A percentile compares a stretch with the other conserved stretches of the same genome.
Conservation (phyloP, 805 yeast species). For the Lachancea meyersii region DNA sequence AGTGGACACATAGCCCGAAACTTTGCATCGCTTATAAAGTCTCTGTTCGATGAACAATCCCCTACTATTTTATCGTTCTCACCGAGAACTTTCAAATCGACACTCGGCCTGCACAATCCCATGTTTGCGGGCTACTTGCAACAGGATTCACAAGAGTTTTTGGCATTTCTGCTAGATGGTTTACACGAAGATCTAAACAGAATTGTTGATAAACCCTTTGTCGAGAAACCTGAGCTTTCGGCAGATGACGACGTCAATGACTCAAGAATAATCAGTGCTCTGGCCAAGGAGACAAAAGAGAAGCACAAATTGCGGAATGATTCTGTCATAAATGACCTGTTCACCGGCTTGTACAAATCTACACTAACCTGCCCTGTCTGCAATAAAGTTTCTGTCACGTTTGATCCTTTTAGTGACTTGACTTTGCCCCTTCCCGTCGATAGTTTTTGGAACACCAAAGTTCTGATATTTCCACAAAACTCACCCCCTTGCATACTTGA, state of each 20-base stretch:
- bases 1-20: conserved; percentile 73
- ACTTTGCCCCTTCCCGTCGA: conserved; percentile 83
- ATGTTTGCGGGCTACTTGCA: conserved; percentile 85
- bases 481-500: conserved; percentile 50
- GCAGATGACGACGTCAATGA: conserved; percentile 55
- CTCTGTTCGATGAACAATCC: conserved; percentile 41
- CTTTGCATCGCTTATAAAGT: conserved; percentile 63
- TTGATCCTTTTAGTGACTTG: conserved; percentile 88
- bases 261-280: conserved; percentile 43
- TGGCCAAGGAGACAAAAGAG: conserved; percentile 77
- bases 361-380: conserved; percentile 87
- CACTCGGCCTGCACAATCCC: conserved; percentile 71
- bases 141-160: conserved; percentile 92
- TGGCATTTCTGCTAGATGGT: conserved; percentile 84
- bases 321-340: conserved; percentile 76
- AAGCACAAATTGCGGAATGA: conserved; percentile 76
- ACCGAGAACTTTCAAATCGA: conserved; percentile 72
- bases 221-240: conserved; percentile 76
- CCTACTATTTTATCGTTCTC: conserved; percentile 34
- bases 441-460: conserved; percentile 61
- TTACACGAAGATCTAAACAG: conserved; percentile 90
- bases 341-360: conserved; percentile 86
- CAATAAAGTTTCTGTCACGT: conserved; percentile 70
- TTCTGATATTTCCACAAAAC: conserved; percentile 55
- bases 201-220: conserved; percentile 72